phyloP scores from a whole-genome alignment of 2,329 filamentous ascomycete species.

The Nemania serpens region DNA sequence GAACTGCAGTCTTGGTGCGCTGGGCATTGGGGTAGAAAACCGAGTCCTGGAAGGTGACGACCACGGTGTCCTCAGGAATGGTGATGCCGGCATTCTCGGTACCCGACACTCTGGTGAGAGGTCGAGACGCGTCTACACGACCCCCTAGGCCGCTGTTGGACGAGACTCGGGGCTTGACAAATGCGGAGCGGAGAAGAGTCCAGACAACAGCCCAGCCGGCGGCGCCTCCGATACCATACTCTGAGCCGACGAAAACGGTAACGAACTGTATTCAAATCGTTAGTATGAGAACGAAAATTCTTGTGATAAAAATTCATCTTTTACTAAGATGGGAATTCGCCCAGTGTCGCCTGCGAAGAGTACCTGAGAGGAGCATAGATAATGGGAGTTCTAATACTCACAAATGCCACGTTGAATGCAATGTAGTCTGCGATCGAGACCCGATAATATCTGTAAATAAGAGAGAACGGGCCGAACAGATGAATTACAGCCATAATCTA shows the following conservation, averaged over 20 bases:
- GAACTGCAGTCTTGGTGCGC: slow-evolving; percentile 39
- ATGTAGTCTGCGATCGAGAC: slow-evolving; percentile 68
- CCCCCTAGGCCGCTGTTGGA: slow-evolving; percentile 11
- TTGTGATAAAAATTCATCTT: too few relatives aligned
- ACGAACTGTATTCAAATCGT: slow-evolving; percentile 50
- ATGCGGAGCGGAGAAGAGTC: slow-evolving; percentile 62
- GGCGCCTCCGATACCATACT: slow-evolving; percentile 62
- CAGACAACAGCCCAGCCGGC: slow-evolving; percentile 69
- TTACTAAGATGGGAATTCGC: too few relatives aligned
- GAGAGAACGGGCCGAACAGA: slow-evolving; percentile 60
- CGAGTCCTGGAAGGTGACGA: slow-evolving; percentile 61
- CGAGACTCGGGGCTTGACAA: slow-evolving; percentile 41
- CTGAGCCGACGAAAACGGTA: slow-evolving; percentile 63
- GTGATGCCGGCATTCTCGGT: slow-evolving; percentile 36
- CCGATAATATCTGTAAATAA: slow-evolving; percentile 68
- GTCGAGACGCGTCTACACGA: slow-evolving; percentile 36
- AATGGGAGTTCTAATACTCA: slow-evolving; percentile 20
- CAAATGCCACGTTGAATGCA: slow-evolving; percentile 64
- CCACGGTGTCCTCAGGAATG: slow-evolving; percentile 54
- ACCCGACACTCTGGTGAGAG: slow-evolving; percentile 10
- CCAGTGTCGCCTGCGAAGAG: too few relatives aligned
- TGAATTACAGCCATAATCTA: slow-evolving; percentile 67
- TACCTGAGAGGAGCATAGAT: too few relatives aligned
- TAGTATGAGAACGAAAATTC: background rate
- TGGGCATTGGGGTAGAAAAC: slow-evolving; percentile 67